phyloP scores from a whole-genome alignment of 2,329 filamentous ascomycete genomes.

The Aureobasidium sp. region DNA sequence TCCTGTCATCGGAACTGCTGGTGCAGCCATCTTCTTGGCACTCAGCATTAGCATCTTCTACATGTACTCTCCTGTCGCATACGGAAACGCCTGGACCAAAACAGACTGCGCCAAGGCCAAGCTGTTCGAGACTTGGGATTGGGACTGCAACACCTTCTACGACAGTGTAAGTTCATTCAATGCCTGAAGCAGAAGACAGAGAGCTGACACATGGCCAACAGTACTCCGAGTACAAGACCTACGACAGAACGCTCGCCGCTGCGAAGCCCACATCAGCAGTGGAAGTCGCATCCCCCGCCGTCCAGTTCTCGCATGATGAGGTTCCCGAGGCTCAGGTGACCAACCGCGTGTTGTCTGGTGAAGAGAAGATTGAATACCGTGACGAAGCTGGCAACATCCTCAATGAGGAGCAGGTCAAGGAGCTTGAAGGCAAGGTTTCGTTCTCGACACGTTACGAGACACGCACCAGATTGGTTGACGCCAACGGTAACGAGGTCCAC shows the following conservation, averaged over 20 bases:
- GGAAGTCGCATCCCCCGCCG: conserved; percentile 27
- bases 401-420: conserved; percentile 72
- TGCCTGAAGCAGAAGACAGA: background rate
- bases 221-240: conserved; percentile 23
- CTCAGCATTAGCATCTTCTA: conserved; percentile 69
- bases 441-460: conserved; percentile 96
- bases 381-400: conserved; percentile 90
- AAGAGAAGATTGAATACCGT: conserved; percentile 82
- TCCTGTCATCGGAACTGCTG: conserved; percentile 66
- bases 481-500: conserved; percentile 68
- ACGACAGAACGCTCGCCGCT: background rate
- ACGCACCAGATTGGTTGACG: conserved; percentile 76
- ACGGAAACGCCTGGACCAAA: conserved; percentile 92
- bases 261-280: conserved; percentile 26
- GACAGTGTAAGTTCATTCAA: conserved; percentile 62
- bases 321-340: conserved; percentile 26
- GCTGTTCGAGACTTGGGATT: conserved; percentile 86
- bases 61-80: conserved; percentile 81
- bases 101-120: conserved; percentile 79
- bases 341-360: conserved; percentile 17
- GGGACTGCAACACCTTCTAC: conserved; percentile 93
- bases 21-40: conserved; percentile 66
- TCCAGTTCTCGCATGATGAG: conserved; percentile 31
- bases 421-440: conserved; percentile 83
- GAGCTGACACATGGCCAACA: conserved; percentile 12